Base-by-base conservation (phyloP, 768 basidiomycete genomes). In the Cyclocybe aegerita region DNA sequence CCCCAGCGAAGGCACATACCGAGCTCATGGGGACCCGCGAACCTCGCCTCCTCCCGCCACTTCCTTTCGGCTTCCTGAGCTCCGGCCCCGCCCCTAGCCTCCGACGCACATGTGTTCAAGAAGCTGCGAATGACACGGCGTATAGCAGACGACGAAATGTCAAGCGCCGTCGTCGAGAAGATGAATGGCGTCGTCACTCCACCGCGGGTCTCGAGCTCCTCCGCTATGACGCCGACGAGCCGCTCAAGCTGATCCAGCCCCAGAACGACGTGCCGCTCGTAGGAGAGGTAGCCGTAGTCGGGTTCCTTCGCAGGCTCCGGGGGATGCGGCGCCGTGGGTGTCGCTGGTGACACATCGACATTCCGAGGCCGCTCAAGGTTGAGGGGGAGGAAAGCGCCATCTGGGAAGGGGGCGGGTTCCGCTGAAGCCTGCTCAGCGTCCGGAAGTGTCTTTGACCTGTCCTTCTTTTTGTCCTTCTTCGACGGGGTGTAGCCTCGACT, bases 1-100 rank as follows among this genome's bases (percentile, higher is more conserved):
- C 86, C 92, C 97, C 97, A 99, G 16, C 95, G 85, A 31, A 98
- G 74, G 60, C 88, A 82, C 86, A 95, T 94, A 4, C 88, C 93
- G 10, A 98, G 74, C 61, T 97, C 91, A 53, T 95, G 86, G 9
- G 91, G 86, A 4, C 83, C 85, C 0, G 93, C 90, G 61, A 96
- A 90, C 32, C 74, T 72, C 1, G 93, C 86, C 63, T 98, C 94
- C 57, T 93, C 86, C 38, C 80, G 75, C 85, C 86, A 91, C 45
- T 75, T 74, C 17, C 59, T 60, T 41, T 87, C 85, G 7, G 77
- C 80, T 50, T 71, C 71, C 35, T 66, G 67, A 32, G 62, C 62
- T 33, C 58, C 59, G 39, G 65, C 67, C 35, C 60, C 62, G 8
- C 65, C 49, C 48, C 69, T 55, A 47, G 64, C 53, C 31, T 59